phyloP scores from a whole-genome alignment of 225 moss, liverwort and hornwort species.

The Asterella californica region DNA sequence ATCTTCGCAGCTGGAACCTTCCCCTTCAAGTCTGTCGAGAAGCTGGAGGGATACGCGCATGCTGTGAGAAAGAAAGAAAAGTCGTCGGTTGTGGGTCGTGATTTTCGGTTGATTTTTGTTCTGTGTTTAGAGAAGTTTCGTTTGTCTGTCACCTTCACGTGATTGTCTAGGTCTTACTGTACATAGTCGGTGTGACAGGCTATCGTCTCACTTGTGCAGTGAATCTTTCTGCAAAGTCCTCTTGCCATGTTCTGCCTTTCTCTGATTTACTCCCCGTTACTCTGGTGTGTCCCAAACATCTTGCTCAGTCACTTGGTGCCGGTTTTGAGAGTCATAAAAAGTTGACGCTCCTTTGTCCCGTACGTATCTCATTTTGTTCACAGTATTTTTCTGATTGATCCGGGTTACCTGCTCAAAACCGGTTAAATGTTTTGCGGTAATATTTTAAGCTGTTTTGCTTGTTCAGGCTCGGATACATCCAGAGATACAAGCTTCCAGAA shows the following conservation, averaged over 20 bases:
- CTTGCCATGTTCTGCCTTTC: too few relatives aligned
- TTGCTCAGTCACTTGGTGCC: neutral
- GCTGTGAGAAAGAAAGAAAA: neutral
- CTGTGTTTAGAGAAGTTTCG: neutral
- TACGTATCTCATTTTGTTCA: too few relatives aligned
- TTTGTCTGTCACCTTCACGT: neutral
- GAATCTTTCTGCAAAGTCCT: too few relatives aligned
- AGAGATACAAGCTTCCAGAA: constrained; percentile 49
- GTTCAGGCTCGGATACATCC: constrained; percentile 68
- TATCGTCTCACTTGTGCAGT: neutral
- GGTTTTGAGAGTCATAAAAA: neutral
- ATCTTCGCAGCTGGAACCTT: neutral
- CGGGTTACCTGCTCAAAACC: too few relatives aligned
- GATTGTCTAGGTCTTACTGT: neutral
- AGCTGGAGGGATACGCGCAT: neutral
- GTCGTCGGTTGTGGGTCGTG: neutral
- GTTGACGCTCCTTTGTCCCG: neutral
- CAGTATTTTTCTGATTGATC: too few relatives aligned
- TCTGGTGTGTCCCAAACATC: neutral
- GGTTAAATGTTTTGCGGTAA: too few relatives aligned
- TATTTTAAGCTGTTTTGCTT: neutral
- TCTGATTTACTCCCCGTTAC: too few relatives aligned
- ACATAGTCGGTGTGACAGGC: too few relatives aligned
- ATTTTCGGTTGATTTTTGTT: neutral
- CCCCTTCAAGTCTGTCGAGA: neutral